Conservation (phyloP, 208 protist species). For the Crithidia sp. region DNA sequence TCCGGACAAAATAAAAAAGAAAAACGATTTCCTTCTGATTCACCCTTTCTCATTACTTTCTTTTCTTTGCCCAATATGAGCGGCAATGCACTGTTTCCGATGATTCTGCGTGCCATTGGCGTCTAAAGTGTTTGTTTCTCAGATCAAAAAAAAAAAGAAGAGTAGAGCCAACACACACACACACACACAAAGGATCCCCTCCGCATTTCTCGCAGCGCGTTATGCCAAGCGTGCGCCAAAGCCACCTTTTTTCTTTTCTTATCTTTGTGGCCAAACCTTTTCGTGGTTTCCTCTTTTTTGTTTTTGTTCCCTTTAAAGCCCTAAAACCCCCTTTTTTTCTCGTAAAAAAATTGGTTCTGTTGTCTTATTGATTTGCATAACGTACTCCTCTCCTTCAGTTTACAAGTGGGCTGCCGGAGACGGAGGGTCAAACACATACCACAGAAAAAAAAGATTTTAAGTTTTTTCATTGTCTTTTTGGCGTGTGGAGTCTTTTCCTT, state of each 20-base stretch:
- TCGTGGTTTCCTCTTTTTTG: background rate
- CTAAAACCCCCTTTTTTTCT: background rate
- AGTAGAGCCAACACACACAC: too few species aligned
- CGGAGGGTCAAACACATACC: conserved; percentile 11
- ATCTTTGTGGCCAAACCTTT: background rate
- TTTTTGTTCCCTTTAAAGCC: background rate
- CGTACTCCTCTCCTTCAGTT: conserved; percentile 16
- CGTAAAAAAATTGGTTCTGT: background rate
- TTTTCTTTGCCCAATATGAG: background rate
- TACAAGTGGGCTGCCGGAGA: conserved; percentile 20
- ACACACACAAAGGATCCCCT: too few species aligned
- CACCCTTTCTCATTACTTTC: background rate
- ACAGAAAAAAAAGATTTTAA: background rate
- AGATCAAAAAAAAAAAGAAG: too few species aligned
- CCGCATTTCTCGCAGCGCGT: too few species aligned
- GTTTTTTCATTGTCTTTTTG: conserved; percentile 13
- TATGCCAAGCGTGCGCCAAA: background rate
- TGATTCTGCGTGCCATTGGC: too few species aligned
- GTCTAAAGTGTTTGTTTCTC: too few species aligned
- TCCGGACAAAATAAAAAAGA: too few species aligned
- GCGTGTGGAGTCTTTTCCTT: background rate
- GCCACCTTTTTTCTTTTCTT: conserved; percentile 4
- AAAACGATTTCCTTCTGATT: too few species aligned
- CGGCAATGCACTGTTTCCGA: too few species aligned
- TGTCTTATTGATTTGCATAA: conserved; percentile 1